Percentiles rank a stretch among this genome's conserved stretches.
Conservation (phyloP, 495 filamentous ascomycete species). For the Aspergillus leporis region DNA sequence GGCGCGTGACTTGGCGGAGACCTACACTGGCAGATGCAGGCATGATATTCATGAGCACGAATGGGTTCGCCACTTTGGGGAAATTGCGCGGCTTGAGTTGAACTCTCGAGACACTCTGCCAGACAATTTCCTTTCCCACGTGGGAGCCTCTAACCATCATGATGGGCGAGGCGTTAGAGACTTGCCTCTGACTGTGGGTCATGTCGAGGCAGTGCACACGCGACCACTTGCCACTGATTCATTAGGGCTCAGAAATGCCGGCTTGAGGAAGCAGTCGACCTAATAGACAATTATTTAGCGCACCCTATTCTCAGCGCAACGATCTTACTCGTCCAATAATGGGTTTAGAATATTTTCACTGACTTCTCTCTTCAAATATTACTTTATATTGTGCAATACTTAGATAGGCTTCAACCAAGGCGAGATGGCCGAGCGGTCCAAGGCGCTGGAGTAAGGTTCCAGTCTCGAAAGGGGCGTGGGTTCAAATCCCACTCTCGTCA, state of each 20-base stretch:
- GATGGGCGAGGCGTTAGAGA: not conserved
- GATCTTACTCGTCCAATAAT: too few species aligned
- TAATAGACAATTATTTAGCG: too few species aligned
- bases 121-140: not conserved
- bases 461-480: constrained; percentile 17
- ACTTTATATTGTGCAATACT: too few species aligned
- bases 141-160: not conserved
- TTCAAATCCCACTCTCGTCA: constrained; percentile 17
- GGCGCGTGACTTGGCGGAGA: not conserved
- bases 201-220: not conserved
- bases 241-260: too few species aligned
- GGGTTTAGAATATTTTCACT: too few species aligned
- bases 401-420: too few species aligned
- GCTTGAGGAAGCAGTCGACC: too few species aligned
- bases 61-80: not conserved
- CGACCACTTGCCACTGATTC: not conserved
- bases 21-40: not conserved
- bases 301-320: too few species aligned
- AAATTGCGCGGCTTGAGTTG: not conserved
- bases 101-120: not conserved
- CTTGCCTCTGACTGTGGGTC: constrained; percentile 1
- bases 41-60: not conserved
- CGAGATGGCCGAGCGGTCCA: too few species aligned
- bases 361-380: too few species aligned
- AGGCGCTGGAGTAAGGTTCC: constrained; percentile 11